Evolutionary conservation across 305 asterid species (phyloP), one percentile per base, ranked within the genome.

Genomic region (Fraxinus floribunda): DNA sequence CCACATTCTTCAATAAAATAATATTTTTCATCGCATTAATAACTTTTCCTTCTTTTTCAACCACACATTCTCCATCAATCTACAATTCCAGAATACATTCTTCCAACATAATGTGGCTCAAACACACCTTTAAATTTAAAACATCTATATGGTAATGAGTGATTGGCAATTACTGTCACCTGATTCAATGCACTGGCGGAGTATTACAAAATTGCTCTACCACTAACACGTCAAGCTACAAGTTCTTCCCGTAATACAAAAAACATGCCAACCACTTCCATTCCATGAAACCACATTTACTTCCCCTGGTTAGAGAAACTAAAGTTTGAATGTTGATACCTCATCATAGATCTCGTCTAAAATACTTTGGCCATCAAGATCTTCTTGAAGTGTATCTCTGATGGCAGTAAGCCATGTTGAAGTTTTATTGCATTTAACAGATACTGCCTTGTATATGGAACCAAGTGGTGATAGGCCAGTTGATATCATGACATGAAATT

Each of bases 321-420:
- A 60, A 77, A 79, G 78, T 75, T 76, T 35, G 78, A 55, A n/a
- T 11, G 24, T 74, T 26, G 77, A 39, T 39, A 93, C 97, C 97
- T 91, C 92, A 29, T 88, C 88, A 68, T 89, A 89, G 68, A 94
- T 85, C 15, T 90, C 89, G 62, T 86, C 90, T 60, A 93, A 83
- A 79, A 94, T 86, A 82, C 95, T 75, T 82, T 84, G 87, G 79
- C 98, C 98, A 88, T 93, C 97, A 62, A 94, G 93, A 82, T 87
- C 86, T 83, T 84, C 88, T 83, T 11, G 83, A 44, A 71, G 88
- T 76, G 89, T 79, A 76, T 89, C 93, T 81, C 90, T 89, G 72
- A 90, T 87, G 81, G 94, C 97, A 36, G 94, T 93, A 81, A 94
- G 92, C 95, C 91, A 88, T 10, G 97, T 94, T 38, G 86, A 80